Percentiles rank a stretch among this genome's conserved stretches.
phyloP scores from a whole-genome alignment of 2,329 filamentous ascomycete genomes.

The Fusarium musae region DNA sequence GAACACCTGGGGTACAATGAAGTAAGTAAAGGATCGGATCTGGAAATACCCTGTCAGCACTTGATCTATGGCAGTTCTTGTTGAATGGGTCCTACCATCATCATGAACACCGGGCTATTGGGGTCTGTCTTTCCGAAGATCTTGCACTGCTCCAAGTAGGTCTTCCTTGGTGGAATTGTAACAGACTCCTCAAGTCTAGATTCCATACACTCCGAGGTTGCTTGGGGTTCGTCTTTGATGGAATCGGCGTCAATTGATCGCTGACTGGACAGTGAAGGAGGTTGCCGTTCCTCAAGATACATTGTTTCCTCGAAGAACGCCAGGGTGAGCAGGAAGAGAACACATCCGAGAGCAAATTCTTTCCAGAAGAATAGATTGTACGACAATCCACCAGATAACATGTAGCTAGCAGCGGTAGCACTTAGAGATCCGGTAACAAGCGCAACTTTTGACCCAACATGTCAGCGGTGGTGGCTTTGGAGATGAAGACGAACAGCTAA shows the following conservation, averaged over 20 bases:
- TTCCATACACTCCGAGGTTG: neutral
- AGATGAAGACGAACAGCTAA: neutral
- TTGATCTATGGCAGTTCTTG: neutral
- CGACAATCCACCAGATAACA: neutral
- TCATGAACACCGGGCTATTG: neutral
- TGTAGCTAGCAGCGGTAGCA: neutral
- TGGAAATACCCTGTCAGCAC: neutral
- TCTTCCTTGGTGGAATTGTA: neutral
- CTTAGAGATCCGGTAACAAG: neutral
- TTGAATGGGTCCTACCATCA: neutral
- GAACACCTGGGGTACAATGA: neutral
- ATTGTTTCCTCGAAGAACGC: neutral
- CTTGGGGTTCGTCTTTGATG: neutral
- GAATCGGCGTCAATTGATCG: neutral
- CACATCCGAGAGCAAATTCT: neutral
- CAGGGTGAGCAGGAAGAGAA: neutral
- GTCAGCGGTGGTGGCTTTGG: neutral
- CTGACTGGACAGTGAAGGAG: neutral
- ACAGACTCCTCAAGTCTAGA: neutral
- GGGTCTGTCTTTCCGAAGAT: neutral
- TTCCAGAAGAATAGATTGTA: neutral
- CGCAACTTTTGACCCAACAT: neutral
- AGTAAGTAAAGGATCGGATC: neutral
- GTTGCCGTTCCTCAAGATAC: neutral
- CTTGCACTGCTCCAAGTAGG: neutral